These are phyloP conservation scores for Lactarius hatsudake DNA, from an alignment of 768 basidiomycete species.

Conservation along the genomic window DNA sequence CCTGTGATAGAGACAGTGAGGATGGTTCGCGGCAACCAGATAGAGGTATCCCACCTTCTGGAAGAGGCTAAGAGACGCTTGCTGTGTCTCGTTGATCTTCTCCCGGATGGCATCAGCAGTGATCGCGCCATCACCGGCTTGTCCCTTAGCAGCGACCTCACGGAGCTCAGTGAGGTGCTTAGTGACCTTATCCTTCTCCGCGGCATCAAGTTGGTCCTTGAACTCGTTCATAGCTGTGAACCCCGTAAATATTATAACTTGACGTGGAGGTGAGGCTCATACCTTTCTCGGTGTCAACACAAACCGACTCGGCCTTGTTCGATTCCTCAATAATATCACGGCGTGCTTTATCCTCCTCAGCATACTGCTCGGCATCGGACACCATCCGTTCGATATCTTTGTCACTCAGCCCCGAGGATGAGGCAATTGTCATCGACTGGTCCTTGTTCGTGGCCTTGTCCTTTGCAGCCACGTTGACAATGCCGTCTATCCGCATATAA, in stretches of 20 bases:
- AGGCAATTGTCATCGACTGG: constrained; percentile 96
- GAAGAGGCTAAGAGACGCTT: constrained; percentile 95
- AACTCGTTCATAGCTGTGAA: constrained; percentile 87
- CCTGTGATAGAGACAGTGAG: constrained; percentile 28
- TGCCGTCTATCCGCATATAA: constrained; percentile 59
- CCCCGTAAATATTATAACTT: constrained; percentile 4
- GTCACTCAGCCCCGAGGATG: constrained; percentile 93
- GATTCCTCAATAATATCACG: constrained; percentile 89
- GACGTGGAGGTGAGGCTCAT: constrained; percentile 24
- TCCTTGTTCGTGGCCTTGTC: constrained; percentile 90
- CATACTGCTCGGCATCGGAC: constrained; percentile 87
- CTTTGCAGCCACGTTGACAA: constrained; percentile 96
- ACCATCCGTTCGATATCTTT: constrained; percentile 99
- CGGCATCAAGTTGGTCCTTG: constrained; percentile 90
- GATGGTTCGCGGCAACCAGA: neutral
- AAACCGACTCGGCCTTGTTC: constrained; percentile 95
- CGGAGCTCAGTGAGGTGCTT: constrained; percentile 85
- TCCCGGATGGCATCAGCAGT: constrained; percentile 86
- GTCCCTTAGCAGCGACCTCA: constrained; percentile 86
- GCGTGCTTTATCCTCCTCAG: constrained; percentile 89
- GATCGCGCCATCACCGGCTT: constrained; percentile 75
- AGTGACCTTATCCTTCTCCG: constrained; percentile 92
- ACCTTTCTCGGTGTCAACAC: constrained; percentile 95
- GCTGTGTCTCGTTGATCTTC: constrained; percentile 91
- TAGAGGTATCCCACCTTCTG: constrained; percentile 55